These are phyloP conservation scores for Bipolaris gigantea DNA, from an alignment of 2,329 filamentous ascomycete species.

Conservation along the genomic window DNA sequence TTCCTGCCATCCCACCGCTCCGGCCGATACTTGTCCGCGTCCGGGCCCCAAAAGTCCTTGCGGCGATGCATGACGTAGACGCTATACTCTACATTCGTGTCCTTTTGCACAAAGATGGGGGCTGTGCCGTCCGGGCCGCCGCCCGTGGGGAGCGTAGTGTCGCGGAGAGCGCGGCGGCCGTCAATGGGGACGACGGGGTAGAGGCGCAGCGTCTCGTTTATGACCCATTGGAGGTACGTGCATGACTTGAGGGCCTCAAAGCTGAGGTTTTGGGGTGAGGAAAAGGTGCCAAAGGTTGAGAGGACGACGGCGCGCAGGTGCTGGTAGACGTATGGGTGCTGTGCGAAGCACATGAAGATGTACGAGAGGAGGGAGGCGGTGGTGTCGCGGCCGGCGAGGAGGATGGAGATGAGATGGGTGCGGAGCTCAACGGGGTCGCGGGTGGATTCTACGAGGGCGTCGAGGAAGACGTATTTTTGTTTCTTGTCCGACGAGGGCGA, in stretches of 20 bases:
- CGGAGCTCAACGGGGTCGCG: conserved; percentile 68
- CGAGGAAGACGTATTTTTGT: conserved; percentile 72
- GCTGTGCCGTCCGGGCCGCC: conserved; percentile 40
- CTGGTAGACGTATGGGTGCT: conserved; percentile 42
- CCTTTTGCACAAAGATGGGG: conserved; percentile 41
- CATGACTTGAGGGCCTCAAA: conserved; percentile 43
- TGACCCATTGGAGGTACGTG: conserved; percentile 36
- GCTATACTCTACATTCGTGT: conserved; percentile 28
- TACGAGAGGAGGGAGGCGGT: conserved; percentile 80
- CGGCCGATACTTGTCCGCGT: conserved; percentile 42
- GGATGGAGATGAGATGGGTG: conserved; percentile 78
- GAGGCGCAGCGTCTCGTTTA: conserved; percentile 42
- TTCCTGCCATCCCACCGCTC: conserved; percentile 42
- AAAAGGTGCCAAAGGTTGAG: conserved; percentile 48
- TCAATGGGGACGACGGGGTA: conserved; percentile 41
- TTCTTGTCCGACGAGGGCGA: conserved; percentile 21
- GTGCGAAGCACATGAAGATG: conserved; percentile 55
- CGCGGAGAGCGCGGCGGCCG: conserved; percentile 30
- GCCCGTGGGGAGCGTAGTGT: conserved; percentile 41
- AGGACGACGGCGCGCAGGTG: conserved; percentile 42
- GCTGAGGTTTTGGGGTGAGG: conserved; percentile 44
- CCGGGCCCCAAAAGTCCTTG: conserved; percentile 43
- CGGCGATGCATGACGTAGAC: conserved; percentile 41
- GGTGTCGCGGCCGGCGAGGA: conserved; percentile 84
- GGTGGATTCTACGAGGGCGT: conserved; percentile 78